Evolutionary conservation across 2,329 filamentous ascomycete species (phyloP), one percentile per base, ranked within the genome.

Genomic region (Trichoderma atroviride): DNA sequence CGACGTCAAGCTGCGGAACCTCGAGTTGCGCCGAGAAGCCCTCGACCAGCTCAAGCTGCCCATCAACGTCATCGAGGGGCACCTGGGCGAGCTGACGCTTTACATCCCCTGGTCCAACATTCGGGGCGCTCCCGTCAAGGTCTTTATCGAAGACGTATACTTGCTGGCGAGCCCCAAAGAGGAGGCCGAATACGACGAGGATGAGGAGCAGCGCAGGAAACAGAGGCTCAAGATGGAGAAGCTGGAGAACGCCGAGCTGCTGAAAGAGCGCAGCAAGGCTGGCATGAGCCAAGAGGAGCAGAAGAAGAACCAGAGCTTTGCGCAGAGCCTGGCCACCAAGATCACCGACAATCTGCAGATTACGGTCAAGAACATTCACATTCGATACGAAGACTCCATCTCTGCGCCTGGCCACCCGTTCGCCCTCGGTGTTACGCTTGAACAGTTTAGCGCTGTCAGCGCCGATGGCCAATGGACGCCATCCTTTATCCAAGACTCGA

Each of bases 191-290:
- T 98, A 97, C 79, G 90, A 99, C 74, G 89, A 94, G 70, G 92
- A 95, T 13, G 96, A 99, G 77, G 96, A 99, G 80, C 92, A 95
- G 74, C 88, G 89, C 64, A 87, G 96, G 77, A 89, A 88, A 71
- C 94, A 97, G 78, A 87, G 91, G n/a, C 87, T 99, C 76, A 99
- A 99, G 84, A 97, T 99, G 89, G 96, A 99, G 81, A 97, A 97
- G 81, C 87, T 99, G 7, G 96, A 99, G 79, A 97, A 93, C 74
- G 96, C 96, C 1, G 96, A 99, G 81, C 83, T 99, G 72, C 83
- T 99, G 73, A 97, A 97, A 79, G 95, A 98, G 77, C 88, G 92
- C 64, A 96, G 92, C 71, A 90, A 91, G n/a, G 95, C 97, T 78
- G 94, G 95, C 57, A 90, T 98, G 85, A 97, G 92, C 76, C 89